Evolutionary conservation across 108 stramenopile species (phyloP), one percentile per base, ranked within the genome.

Genomic region (Skeletonema menzelii): DNA sequence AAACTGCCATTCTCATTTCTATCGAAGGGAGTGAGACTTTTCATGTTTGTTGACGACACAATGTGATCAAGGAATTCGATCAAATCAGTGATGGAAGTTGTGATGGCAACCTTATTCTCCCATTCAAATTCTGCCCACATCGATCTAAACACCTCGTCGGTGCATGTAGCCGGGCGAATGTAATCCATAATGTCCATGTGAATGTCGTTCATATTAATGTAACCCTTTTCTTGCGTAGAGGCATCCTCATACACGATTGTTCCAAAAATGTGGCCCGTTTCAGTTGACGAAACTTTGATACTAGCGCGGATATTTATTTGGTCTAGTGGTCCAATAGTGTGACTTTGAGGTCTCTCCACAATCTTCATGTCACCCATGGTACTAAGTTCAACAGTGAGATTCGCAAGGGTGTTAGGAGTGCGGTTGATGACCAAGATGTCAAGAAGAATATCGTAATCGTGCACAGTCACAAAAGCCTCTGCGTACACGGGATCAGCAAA

Each of bases 81-180:
- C 62, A 99, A 72, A 62, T 91, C 92, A 35, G 89, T 80, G 63
- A 99, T 97, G 70, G 91, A 86, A 32, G 94, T 98, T 11, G 90
- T 82, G 70, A 95, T 88, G 49, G 94, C 92, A 61, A 97, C 99
- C 87, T 99, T 99, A 85, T 99, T 99, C 76, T 99, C 99, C 99
- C 99, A 99, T 86, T 99, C 99, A 67, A 99, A 99, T 79, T 99
- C 98, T 17, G 97, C 99, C 99, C 99, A 99, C 97, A 99, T 98
- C 27, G 84, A 77, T 40, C 99, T 90, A 88, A 99, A 99, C 12
- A 89, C 88, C 63, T 98, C 97, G 78, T 98, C 97, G 58, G 89
- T 89, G 84, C 96, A 97, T 56, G 89, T 85, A 10, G 98, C 99
- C 24, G 98, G 98, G 37, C 96, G 93, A 72, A 99, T 99, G 92